phyloP scores from a whole-genome alignment of 306 rosid species.

The Ormosia emarginata region DNA sequence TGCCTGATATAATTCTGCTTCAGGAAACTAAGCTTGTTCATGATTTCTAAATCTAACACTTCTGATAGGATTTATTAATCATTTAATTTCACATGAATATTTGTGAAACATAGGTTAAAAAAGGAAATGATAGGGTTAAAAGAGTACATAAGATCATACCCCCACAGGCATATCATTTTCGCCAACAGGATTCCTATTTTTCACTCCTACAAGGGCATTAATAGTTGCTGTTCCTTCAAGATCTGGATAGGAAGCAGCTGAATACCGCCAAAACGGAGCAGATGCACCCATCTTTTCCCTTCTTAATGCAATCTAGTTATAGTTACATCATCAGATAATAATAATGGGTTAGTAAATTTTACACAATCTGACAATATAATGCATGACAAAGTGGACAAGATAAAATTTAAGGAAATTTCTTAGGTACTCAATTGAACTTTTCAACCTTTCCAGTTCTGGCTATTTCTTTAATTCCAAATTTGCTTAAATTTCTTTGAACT shows the following conservation, averaged over 20 bases:
- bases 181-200: constrained; percentile 17
- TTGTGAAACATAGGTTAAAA: neutral
- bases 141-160: constrained; percentile 43
- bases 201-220: constrained; percentile 47
- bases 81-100: neutral
- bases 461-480: constrained; percentile 81
- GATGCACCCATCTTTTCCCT: constrained; percentile 87
- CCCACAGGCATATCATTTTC: constrained; percentile 43
- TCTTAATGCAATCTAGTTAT: constrained; percentile 73
- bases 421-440: constrained; percentile 8
- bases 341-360: constrained; percentile 6
- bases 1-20: neutral
- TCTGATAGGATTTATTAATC: neutral
- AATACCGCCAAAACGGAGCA: constrained; percentile 89
- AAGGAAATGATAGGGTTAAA: constrained; percentile 2
- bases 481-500: constrained; percentile 59
- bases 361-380: constrained; percentile 2
- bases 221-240: constrained; percentile 51
- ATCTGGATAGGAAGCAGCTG: constrained; percentile 93
- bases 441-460: constrained; percentile 91
- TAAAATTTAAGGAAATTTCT: constrained; percentile 3
- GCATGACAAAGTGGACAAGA: neutral
- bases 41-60: neutral
- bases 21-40: neutral
- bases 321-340: constrained; percentile 9